A percentile compares a stretch with the other conserved stretches of the same genome.
These are phyloP conservation scores for Corrigiola litoralis DNA, from an alignment of 179 eudicot species.

Conservation along the genomic window DNA sequence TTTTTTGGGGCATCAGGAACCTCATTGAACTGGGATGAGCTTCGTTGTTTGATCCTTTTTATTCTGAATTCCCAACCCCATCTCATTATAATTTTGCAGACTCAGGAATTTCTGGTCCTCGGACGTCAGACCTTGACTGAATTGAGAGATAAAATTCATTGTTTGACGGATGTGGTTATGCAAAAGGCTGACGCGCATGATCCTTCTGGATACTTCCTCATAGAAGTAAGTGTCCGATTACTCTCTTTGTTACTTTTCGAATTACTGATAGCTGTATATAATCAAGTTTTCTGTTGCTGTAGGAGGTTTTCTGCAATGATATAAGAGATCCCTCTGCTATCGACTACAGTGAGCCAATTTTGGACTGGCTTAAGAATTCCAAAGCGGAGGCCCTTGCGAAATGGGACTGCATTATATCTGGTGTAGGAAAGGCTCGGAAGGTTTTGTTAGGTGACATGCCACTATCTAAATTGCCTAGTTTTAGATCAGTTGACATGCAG, in stretches of 20 bases:
- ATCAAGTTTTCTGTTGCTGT: slow-evolving; percentile 14
- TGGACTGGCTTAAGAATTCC: slow-evolving; percentile 70
- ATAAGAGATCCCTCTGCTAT: slow-evolving; percentile 55
- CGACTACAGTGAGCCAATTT: slow-evolving; percentile 74
- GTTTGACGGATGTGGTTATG: slow-evolving; percentile 79
- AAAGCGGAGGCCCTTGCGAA: slow-evolving; percentile 65
- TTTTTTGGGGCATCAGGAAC: neutral
- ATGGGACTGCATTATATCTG: slow-evolving; percentile 72
- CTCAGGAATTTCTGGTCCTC: slow-evolving; percentile 73
- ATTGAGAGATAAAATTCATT: slow-evolving; percentile 68
- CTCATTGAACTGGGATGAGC: neutral
- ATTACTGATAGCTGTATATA: neutral
- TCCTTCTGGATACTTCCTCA: slow-evolving; percentile 86
- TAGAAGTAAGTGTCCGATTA: slow-evolving; percentile 45
- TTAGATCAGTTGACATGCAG: slow-evolving; percentile 63
- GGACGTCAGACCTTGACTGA: slow-evolving; percentile 74
- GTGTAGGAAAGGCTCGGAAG: slow-evolving; percentile 46
- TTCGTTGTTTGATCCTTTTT: too few relatives aligned
- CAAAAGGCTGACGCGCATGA: slow-evolving; percentile 52
- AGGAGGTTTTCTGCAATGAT: slow-evolving; percentile 85
- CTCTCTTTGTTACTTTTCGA: neutral
- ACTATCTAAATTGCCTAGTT: slow-evolving; percentile 42
- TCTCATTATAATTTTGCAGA: slow-evolving; percentile 31
- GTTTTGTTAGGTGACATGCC: slow-evolving; percentile 29
- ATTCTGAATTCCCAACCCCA: neutral